Base-by-base conservation (phyloP, 73 alveolate species). In the Breviolum minutum region DNA sequence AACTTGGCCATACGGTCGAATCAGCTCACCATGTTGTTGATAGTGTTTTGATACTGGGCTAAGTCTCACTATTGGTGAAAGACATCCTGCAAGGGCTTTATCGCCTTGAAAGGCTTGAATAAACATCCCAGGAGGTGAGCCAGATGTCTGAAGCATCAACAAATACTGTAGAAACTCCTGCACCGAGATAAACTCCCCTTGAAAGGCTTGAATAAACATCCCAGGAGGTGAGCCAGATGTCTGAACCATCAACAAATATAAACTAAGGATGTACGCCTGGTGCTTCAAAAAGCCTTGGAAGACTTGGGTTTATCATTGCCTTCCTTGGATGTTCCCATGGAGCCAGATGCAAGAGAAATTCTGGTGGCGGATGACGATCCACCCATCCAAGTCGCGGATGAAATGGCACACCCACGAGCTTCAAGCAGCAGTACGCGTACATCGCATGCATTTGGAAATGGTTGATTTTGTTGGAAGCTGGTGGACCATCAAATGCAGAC, bases 221-320 rank as follows among this genome's bases (percentile, higher is more conserved):
- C n/a, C n/a, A 14, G 16, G 66, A 79, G 8, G 24, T 27, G 64
- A 14, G 19, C 8, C 11, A 14, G 19, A 14, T 66, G 0, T 54
- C 6, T 17, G 0, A 9, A 20, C 24, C 24, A 13, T 12, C 61
- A 22, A 40, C 54, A 0, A 40, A 3, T 40, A 40, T 40, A 0
- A 40, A 40, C 92, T 20, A 24, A 83, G 92, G 92, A 83, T 14
- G 92, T 83, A 24, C 92, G 92, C 76, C 13, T 20, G 29, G 73
- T 61, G 73, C 74, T 83, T 2, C 62, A 83, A 13, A 71, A 62
- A 5, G 92, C 92, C 71, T 61, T 83, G 92, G 92, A 83, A 54
- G 76, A 20, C 32, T 7, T 83, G 71, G 92, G 92, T 61, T 61
- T 83, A 26, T 61, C 76, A 1, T 19, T 60, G 61, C 76, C 76